A percentile compares a stretch with the other conserved stretches of the same genome.
Conservation (phyloP, 2,329 filamentous ascomycete species). For the Xylariaceae sp. region DNA sequence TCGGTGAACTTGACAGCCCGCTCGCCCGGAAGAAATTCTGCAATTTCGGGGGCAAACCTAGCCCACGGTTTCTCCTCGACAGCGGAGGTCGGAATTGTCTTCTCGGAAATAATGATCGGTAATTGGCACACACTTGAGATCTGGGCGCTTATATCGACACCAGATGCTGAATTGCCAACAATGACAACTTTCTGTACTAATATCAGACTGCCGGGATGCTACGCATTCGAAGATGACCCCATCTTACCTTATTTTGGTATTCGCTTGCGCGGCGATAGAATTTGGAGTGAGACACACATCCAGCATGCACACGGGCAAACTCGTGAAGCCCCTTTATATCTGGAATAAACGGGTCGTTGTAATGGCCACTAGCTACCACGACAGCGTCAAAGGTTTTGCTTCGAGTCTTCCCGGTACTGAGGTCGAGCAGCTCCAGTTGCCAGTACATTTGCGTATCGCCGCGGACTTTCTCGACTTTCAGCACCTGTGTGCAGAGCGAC, state of each 20-base stretch:
- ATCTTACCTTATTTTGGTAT: conserved; percentile 25
- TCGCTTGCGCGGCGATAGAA: conserved; percentile 47
- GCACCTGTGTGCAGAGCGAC: conserved; percentile 62
- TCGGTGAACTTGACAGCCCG: conserved; percentile 55
- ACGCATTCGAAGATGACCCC: background rate
- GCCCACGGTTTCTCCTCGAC: conserved; percentile 38
- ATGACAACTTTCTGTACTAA: conserved; percentile 80
- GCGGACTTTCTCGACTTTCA: conserved; percentile 32
- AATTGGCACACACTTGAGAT: conserved; percentile 53
- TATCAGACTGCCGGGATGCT: background rate
- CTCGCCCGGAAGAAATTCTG: conserved; percentile 43
- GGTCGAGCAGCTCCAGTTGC: conserved; percentile 49
- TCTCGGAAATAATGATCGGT: conserved; percentile 51
- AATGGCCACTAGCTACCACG: conserved; percentile 69
- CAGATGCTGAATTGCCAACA: conserved; percentile 78
- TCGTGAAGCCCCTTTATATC: conserved; percentile 45
- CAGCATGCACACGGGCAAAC: conserved; percentile 43
- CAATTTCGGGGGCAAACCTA: conserved; percentile 50
- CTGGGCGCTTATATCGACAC: conserved; percentile 74
- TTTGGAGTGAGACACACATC: conserved; percentile 55
- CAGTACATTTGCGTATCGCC: conserved; percentile 41
- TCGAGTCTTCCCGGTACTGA: conserved; percentile 33
- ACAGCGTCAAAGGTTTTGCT: conserved; percentile 62
- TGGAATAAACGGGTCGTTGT: conserved; percentile 61
- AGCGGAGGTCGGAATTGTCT: conserved; percentile 22